phyloP scores from a whole-genome alignment of 768 basidiomycete genomes.

The Termitomyces sp. region DNA sequence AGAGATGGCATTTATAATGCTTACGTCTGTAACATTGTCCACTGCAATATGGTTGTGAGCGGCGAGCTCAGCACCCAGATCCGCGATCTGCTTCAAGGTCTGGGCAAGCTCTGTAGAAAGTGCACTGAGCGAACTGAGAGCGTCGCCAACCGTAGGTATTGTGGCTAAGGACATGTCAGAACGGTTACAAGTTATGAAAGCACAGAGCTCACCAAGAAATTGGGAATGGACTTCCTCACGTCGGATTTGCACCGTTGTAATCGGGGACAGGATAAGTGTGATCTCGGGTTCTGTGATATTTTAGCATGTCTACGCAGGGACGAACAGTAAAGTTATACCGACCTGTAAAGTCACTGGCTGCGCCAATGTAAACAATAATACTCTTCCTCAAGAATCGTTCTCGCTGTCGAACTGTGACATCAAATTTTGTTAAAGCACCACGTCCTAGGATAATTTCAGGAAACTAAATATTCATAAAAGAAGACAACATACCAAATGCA shows the following conservation, averaged over 20 bases:
- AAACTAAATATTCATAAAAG: neutral
- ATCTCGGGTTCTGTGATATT: slow-evolving; percentile 56
- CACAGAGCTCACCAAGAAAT: slow-evolving; percentile 44
- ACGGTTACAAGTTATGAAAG: neutral
- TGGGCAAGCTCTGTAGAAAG: slow-evolving; percentile 56
- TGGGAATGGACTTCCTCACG: slow-evolving; percentile 49
- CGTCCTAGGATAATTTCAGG: slow-evolving; percentile 33
- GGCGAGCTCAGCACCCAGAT: slow-evolving; percentile 64
- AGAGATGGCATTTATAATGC: slow-evolving; percentile 9
- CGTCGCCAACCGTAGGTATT: slow-evolving; percentile 71
- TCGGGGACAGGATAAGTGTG: slow-evolving; percentile 62
- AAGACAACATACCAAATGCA: slow-evolving; percentile 43
- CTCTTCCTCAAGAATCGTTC: slow-evolving; percentile 56
- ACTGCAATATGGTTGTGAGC: slow-evolving; percentile 66
- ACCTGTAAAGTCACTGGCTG: slow-evolving; percentile 70
- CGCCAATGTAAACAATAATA: slow-evolving; percentile 61
- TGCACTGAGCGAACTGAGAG: slow-evolving; percentile 58
- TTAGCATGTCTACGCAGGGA: neutral
- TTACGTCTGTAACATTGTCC: slow-evolving; percentile 69
- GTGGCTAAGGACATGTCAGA: slow-evolving; percentile 40
- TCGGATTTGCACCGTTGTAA: slow-evolving; percentile 44
- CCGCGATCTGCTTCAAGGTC: slow-evolving; percentile 59
- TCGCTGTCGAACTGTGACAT: slow-evolving; percentile 45
- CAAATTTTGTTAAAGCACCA: slow-evolving; percentile 52
- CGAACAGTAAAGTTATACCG: slow-evolving; percentile 6